These are phyloP conservation scores for Penicillium fimorum DNA, from an alignment of 495 filamentous ascomycete genomes.

Conservation along the genomic window DNA sequence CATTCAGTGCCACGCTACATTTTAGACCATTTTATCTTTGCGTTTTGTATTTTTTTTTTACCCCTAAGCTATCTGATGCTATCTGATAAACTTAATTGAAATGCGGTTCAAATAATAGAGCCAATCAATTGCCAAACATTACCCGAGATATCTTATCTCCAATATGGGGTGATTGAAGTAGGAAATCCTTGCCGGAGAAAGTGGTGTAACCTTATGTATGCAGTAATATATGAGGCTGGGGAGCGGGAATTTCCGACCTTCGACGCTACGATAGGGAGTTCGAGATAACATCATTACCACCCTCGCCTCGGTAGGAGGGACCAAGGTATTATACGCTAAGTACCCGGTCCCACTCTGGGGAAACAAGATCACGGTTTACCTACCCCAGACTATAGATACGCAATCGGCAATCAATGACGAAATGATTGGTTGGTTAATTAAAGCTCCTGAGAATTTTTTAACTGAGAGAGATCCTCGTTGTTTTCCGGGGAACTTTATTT, in stretches of 20 bases:
- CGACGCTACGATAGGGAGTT: too few relatives aligned
- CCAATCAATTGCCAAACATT: too few relatives aligned
- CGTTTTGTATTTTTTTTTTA: too few relatives aligned
- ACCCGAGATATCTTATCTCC: too few relatives aligned
- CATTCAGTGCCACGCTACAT: neutral
- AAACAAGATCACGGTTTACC: neutral
- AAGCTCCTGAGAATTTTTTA: neutral
- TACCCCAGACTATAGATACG: conserved; percentile 1
- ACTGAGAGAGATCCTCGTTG: neutral
- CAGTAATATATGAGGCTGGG: too few relatives aligned
- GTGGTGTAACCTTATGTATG: too few relatives aligned
- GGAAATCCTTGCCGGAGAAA: too few relatives aligned
- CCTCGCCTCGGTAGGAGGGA: conserved; percentile 1
- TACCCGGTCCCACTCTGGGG: neutral
- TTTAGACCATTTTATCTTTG: neutral
- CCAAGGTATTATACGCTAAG: neutral
- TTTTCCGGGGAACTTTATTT: neutral
- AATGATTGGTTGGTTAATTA: neutral
- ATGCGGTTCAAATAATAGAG: too few relatives aligned
- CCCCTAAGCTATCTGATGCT: too few relatives aligned
- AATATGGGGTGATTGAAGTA: too few relatives aligned
- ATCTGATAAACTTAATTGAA: too few relatives aligned
- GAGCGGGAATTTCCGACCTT: too few relatives aligned
- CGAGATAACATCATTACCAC: neutral
- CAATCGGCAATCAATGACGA: neutral